phyloP scores from a whole-genome alignment of 331 rosid genomes.

The Prunus yedoensis region DNA sequence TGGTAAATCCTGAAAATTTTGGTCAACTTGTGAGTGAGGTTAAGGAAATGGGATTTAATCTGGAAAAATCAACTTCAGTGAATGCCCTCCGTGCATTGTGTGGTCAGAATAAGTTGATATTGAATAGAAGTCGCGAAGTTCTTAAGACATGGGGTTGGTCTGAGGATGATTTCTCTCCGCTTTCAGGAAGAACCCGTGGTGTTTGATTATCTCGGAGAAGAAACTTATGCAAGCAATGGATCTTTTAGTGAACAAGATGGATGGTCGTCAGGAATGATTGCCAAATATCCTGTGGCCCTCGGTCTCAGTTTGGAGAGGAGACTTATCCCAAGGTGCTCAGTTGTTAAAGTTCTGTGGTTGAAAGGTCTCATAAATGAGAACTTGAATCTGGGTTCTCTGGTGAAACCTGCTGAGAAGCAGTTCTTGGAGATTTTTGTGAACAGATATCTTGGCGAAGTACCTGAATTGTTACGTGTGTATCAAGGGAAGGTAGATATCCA shows the following conservation, averaged over 20 bases:
- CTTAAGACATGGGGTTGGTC: too few species aligned
- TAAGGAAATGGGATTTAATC: too few species aligned
- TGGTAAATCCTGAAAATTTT: too few species aligned
- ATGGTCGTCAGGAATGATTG: conserved; percentile 12
- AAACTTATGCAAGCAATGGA: conserved; percentile 34
- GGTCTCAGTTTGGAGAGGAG: conserved; percentile 31
- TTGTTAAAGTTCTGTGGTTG: conserved; percentile 22
- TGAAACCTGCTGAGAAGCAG: neutral
- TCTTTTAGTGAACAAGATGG: conserved; percentile 27
- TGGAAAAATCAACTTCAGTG: too few species aligned
- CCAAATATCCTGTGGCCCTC: neutral
- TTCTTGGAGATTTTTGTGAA: too few species aligned
- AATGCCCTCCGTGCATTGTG: too few species aligned
- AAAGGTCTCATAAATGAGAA: conserved; percentile 32
- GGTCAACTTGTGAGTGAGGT: too few species aligned
- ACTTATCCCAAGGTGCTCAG: conserved; percentile 29
- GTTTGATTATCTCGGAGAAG: conserved; percentile 22
- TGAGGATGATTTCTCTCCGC: neutral
- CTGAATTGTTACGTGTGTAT: conserved; percentile 28
- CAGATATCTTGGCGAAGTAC: conserved; percentile 1
- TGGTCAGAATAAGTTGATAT: too few species aligned
- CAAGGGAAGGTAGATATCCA: conserved; percentile 6
- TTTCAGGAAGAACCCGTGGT: conserved; percentile 23
- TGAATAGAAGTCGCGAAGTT: too few species aligned
- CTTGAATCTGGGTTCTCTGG: neutral